phyloP scores from a whole-genome alignment of 1,139 yeast species.

The Yamadazyma friedrichii region DNA sequence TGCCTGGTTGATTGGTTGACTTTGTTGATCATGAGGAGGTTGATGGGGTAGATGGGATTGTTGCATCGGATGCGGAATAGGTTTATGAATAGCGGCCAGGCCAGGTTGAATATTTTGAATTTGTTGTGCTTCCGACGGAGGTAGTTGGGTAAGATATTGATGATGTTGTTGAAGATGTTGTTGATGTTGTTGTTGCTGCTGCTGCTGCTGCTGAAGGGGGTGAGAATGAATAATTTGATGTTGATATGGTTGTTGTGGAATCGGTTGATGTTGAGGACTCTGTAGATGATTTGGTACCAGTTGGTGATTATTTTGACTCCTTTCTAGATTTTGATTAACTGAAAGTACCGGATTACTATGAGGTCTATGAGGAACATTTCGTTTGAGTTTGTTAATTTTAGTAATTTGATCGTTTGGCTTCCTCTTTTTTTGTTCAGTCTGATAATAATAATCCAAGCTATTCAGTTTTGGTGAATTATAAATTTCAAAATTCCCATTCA shows the following conservation, averaged over 20 bases:
- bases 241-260: not conserved
- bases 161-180: no score
- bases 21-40: not conserved
- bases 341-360: no score
- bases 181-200: not conserved
- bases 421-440: constrained; percentile 1
- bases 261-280: not conserved
- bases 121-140: no score
- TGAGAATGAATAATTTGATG: not conserved
- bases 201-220: not conserved
- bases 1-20: not conserved
- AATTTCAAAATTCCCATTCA: not conserved
- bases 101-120: no score
- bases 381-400: not conserved
- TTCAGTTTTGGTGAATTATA: constrained; percentile 1
- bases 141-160: no score
- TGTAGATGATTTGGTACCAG: no score
- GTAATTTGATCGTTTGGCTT: not conserved
- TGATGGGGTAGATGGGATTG: not conserved
- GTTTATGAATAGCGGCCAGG: no score
- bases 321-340: no score
- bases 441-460: constrained; percentile 2
- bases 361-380: not conserved
- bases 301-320: not conserved
- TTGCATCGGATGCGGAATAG: no score